These are phyloP conservation scores for Plectosphaerella cucumerina DNA, from an alignment of 2,329 filamentous ascomycete genomes.

Conservation along the genomic window DNA sequence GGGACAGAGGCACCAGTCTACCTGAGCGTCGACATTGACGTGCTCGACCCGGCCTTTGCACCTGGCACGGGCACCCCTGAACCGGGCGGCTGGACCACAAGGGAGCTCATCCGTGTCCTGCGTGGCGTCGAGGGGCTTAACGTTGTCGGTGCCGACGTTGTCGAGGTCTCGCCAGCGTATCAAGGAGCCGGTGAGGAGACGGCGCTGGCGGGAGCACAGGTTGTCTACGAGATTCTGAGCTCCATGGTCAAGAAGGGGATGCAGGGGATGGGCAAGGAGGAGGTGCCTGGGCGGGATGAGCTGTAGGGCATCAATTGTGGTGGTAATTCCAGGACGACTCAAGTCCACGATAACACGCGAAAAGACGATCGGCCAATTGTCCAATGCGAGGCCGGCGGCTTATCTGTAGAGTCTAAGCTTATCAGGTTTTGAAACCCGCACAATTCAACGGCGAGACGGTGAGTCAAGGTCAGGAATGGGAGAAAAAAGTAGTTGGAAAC, in stretches of 20 bases:
- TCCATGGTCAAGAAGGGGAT: conserved; percentile 59
- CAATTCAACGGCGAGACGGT: background rate
- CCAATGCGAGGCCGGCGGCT: conserved; percentile 2
- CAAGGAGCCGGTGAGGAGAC: conserved; percentile 78
- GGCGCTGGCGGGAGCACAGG: conserved; percentile 76
- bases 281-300: conserved; percentile 16
- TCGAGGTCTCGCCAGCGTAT: conserved; percentile 84
- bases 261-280: conserved; percentile 28
- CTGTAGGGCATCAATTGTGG: conserved; percentile 35
- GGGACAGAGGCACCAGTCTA: conserved; percentile 77
- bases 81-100: conserved; percentile 85
- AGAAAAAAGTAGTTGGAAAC: background rate
- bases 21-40: conserved; percentile 50
- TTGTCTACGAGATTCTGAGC: conserved; percentile 81
- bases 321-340: background rate
- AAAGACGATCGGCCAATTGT: background rate
- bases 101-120: conserved; percentile 80
- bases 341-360: background rate
- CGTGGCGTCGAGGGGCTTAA: conserved; percentile 79
- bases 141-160: conserved; percentile 83
- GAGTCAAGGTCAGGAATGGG: background rate
- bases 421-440: conserved; percentile 1
- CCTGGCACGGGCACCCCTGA: conserved; percentile 86
- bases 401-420: background rate
- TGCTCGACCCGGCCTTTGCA: conserved; percentile 30